Base-by-base conservation (phyloP, 257 asterid genomes). In the Thymus mandschuricus region DNA sequence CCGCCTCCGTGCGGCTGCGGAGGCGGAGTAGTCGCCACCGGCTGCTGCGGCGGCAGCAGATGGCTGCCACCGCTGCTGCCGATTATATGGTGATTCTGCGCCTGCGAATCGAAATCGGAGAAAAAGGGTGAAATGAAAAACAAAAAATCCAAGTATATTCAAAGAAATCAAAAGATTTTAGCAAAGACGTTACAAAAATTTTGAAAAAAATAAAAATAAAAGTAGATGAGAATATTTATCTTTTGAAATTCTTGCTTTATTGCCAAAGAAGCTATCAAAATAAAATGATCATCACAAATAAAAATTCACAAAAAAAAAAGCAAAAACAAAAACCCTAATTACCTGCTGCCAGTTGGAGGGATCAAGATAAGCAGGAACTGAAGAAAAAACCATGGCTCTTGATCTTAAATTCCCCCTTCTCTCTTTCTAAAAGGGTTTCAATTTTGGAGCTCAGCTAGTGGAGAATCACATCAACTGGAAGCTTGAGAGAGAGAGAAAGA, bases 281-380 rank as follows among this genome's bases (percentile, higher is more conserved):
- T 69, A 75, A 81, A 71, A 64, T 52, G 21, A 57, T 4, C 67
- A 73, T 51, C 61, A 77, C 12, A 78, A 68, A 41, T 35, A 43
- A 11, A 38, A 54, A 13, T 8, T 3, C n/a, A 15, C 64, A 54
- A 64, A 38, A n/a, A 7, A 41, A 50, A 1, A 6, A 52, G 1
- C 8, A 49, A 49, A 13, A 6, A 12, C 33, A 15, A 44, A 65
- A 78, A 69, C 60, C 75, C 76, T 71, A 66, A n/a, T 4, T 13
- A 79, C 86, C 85, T 78, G 87, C 10, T 82, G 83, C 87, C 87
- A 85, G 73, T 85, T 82, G 87, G 90, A 78, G 5, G 83, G 81
- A 76, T 85, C 86, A 72, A 85, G 84, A 76, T 82, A 85, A 80
- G 86, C 76, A n/a, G 85, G 90, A 71, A 80, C 44, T 4, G 90